Conservation (phyloP, 345 rosid species). For the Turritis glabra region DNA sequence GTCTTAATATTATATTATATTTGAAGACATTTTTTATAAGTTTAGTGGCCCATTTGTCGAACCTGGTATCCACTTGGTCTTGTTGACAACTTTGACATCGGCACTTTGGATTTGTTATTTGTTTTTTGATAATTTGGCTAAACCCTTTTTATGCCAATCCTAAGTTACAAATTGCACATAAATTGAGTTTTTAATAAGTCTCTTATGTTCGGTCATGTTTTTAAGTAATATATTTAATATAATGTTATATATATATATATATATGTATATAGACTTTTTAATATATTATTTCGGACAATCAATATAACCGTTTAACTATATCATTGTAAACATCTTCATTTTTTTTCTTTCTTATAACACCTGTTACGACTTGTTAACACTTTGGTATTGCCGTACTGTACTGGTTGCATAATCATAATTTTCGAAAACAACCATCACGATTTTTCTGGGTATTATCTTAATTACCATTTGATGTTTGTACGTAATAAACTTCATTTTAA, state of each 20-base stretch:
- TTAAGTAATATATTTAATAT: no score
- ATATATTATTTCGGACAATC: no score
- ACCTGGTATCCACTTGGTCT: conserved; percentile 30
- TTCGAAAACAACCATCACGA: no score
- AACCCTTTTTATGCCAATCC: neutral
- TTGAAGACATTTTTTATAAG: neutral
- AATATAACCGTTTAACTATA: neutral
- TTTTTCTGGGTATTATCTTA: neutral
- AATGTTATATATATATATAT: no score
- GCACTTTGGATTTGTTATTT: neutral
- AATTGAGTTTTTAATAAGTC: neutral
- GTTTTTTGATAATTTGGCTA: neutral
- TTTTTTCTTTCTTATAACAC: neutral
- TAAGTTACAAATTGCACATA: neutral
- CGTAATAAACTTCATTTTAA: neutral
- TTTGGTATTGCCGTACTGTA: no score
- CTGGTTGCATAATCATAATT: no score
- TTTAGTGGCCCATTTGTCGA: conserved; percentile 24
- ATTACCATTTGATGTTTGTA: neutral
- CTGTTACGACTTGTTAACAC: neutral
- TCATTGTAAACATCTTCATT: neutral
- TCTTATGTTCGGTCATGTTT: neutral
- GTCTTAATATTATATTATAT: neutral
- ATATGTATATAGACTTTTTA: no score
- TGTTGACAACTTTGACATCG: conserved; percentile 20